Evolutionary conservation across 208 protist species (phyloP).

Genomic region (Acanthamoeba royreba): DNA sequence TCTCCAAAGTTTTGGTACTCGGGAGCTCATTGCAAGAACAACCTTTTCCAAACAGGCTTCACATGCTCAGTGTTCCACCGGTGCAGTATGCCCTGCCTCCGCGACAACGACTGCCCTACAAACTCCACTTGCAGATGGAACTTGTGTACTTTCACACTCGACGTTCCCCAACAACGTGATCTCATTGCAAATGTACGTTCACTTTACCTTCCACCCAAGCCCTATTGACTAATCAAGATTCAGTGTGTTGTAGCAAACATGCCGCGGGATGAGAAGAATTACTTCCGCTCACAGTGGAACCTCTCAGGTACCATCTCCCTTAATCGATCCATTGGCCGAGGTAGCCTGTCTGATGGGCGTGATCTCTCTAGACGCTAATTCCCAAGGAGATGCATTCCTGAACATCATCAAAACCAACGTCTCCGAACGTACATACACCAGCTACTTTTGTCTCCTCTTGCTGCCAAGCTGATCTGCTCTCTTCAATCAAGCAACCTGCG

Average conservation of each 20-base stretch:
- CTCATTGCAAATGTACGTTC: not conserved
- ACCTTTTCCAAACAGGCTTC: not conserved
- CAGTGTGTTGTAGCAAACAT: not conserved
- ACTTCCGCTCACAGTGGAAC: not conserved
- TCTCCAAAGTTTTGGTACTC: not conserved
- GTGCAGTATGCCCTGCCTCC: not conserved
- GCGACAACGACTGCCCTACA: not conserved
- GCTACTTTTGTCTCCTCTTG: not conserved
- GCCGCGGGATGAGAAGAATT: not conserved
- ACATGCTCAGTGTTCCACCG: not conserved
- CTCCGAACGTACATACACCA: not conserved
- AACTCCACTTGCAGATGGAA: not conserved
- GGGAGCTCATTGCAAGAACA: not conserved
- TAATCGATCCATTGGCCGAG: not conserved
- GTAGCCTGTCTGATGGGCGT: not conserved
- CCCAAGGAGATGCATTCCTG: not conserved
- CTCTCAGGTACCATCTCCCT: not conserved
- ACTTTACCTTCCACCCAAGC: not conserved
- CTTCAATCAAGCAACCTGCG: not conserved
- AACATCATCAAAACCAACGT: not conserved
- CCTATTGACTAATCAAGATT: not conserved
- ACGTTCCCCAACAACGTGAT: not conserved
- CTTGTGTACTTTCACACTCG: not conserved
- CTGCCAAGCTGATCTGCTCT: not conserved
- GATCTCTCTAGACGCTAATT: not conserved